Evolutionary conservation across 768 basidiomycete species (phyloP).

Genomic region (Coprinellus micaceus): DNA sequence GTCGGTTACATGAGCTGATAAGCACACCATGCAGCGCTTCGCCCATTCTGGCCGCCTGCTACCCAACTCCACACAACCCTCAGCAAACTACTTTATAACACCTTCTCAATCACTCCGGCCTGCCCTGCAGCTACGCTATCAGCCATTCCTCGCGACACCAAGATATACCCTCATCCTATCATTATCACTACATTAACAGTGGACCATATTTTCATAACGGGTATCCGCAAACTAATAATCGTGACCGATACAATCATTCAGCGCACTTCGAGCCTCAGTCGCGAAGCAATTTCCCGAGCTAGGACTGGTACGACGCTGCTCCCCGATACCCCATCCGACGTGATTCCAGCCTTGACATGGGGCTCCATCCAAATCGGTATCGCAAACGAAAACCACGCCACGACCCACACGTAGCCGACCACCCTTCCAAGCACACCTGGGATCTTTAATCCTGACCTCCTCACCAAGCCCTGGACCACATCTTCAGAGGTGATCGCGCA

Average conservation of each 20-base stretch:
- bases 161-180: too few species aligned
- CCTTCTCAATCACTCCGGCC: too few species aligned
- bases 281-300: not conserved
- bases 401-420: constrained; percentile 5
- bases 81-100: too few species aligned
- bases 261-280: not conserved
- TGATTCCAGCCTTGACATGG: not conserved
- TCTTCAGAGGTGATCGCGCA: constrained; percentile 34
- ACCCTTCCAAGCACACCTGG: not conserved
- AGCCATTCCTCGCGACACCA: too few species aligned
- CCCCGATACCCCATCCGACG: not conserved
- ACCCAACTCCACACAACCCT: too few species aligned
- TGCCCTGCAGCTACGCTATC: too few species aligned
- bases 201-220: not conserved
- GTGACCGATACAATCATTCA: not conserved
- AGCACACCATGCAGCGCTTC: not conserved
- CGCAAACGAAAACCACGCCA: constrained; percentile 3
- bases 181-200: too few species aligned
- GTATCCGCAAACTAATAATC: not conserved
- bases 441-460: not conserved
- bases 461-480: constrained; percentile 15
- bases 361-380: constrained; percentile 3
- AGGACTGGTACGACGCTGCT: not conserved
- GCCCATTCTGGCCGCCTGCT: too few species aligned
- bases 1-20: not conserved